Evolutionary conservation across 2,329 filamentous ascomycete genomes (phyloP).

Genomic region (Endocalyx cinctus): DNA sequence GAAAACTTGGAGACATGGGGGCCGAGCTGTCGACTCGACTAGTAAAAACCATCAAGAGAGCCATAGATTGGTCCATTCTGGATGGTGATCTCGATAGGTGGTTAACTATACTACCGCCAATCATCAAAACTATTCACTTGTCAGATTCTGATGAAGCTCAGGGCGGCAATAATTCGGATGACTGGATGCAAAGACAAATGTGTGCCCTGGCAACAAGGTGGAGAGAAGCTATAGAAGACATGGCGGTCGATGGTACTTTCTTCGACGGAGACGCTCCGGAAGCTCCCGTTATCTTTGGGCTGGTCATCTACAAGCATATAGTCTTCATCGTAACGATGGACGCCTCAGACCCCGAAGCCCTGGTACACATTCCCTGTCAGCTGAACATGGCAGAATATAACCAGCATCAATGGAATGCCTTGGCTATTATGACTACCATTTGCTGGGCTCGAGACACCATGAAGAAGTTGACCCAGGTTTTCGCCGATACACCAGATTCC

Average conservation of each 20-base stretch:
- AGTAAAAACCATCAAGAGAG: slow-evolving; percentile 14
- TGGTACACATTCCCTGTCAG: slow-evolving; percentile 21
- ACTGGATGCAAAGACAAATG: slow-evolving; percentile 17
- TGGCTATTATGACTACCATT: slow-evolving; percentile 27
- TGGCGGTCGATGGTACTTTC: too few relatives aligned
- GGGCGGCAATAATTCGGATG: slow-evolving; percentile 12
- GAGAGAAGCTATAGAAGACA: too few relatives aligned
- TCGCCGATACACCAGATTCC: slow-evolving; percentile 6
- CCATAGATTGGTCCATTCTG: slow-evolving; percentile 20
- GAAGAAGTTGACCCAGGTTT: slow-evolving; percentile 8
- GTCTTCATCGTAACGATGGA: slow-evolving; percentile 27
- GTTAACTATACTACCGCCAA: slow-evolving; percentile 13
- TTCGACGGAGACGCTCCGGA: slow-evolving; percentile 6
- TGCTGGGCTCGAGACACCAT: slow-evolving; percentile 28
- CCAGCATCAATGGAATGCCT: slow-evolving; percentile 28
- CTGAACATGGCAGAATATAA: slow-evolving; percentile 25
- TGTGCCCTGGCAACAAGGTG: slow-evolving; percentile 14
- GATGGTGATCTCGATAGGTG: slow-evolving; percentile 20
- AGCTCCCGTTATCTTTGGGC: slow-evolving; percentile 24
- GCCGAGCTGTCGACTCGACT: too few relatives aligned
- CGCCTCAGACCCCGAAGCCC: slow-evolving; percentile 17
- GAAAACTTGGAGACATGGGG: too few relatives aligned
- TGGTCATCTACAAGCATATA: slow-evolving; percentile 26
- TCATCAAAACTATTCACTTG: slow-evolving; percentile 19
- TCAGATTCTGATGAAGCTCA: slow-evolving; percentile 4